Conservation (phyloP, 1,139 yeast genomes). For the Suhomyces choctaworum region DNA sequence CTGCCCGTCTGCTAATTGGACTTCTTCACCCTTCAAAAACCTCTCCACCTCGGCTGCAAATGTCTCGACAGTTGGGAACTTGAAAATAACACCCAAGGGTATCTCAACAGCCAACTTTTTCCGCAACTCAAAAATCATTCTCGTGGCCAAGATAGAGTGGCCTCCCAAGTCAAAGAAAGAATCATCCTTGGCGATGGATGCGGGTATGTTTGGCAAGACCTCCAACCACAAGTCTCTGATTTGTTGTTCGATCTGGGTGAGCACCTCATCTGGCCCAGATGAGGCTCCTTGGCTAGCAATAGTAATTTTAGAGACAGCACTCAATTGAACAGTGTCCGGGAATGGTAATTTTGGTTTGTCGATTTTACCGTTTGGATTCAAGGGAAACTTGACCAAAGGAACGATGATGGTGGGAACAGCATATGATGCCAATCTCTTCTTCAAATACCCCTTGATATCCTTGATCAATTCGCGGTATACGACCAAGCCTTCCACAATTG, state of each 20-base stretch:
- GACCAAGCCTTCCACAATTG: conserved; percentile 78
- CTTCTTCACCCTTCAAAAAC: conserved; percentile 47
- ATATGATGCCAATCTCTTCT: conserved; percentile 86
- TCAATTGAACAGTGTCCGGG: conserved; percentile 86
- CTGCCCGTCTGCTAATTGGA: conserved; percentile 41
- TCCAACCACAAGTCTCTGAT: conserved; percentile 83
- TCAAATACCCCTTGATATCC: conserved; percentile 77
- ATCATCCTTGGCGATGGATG: conserved; percentile 71
- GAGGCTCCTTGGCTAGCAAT: conserved; percentile 31
- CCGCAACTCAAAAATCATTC: conserved; percentile 92
- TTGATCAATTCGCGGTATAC: conserved; percentile 74
- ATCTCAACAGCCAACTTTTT: conserved; percentile 74
- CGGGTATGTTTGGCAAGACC: conserved; percentile 83
- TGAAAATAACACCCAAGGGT: conserved; percentile 88
- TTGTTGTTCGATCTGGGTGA: conserved; percentile 63
- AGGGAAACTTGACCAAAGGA: conserved; percentile 80
- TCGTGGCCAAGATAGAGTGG: conserved; percentile 93
- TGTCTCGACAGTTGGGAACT: conserved; percentile 77
- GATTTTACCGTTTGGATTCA: conserved; percentile 97
- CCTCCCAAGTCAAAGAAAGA: conserved; percentile 98
- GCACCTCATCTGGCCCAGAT: conserved; percentile 46
- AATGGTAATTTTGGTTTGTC: conserved; percentile 96
- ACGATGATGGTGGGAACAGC: conserved; percentile 92
- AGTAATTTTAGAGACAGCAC: conserved; percentile 54
- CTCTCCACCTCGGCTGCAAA: conserved; percentile 75